Conservation (phyloP, 352 stramenopile species). For the Globisporangium emineosum region DNA sequence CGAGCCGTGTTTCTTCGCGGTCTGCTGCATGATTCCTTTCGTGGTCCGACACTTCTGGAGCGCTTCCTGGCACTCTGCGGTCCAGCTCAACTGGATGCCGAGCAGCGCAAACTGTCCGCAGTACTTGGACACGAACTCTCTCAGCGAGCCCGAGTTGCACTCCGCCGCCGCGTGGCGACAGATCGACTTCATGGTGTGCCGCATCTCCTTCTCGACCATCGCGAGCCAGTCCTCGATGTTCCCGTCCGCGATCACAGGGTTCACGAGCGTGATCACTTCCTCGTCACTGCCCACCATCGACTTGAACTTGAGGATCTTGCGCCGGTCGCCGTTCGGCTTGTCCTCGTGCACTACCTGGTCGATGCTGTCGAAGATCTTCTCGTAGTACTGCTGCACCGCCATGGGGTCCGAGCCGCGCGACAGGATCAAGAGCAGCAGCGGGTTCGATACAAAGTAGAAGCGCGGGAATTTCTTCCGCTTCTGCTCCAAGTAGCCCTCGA, state of each 20-base stretch:
- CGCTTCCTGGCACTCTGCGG: slow-evolving; percentile 64
- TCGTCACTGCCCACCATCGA: slow-evolving; percentile 64
- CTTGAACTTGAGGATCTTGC: slow-evolving; percentile 77
- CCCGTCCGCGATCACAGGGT: slow-evolving; percentile 51
- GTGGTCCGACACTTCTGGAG: slow-evolving; percentile 73
- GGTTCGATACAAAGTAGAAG: slow-evolving; percentile 93
- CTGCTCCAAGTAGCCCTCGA: slow-evolving; percentile 91
- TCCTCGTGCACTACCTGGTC: slow-evolving; percentile 74
- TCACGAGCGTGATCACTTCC: slow-evolving; percentile 66
- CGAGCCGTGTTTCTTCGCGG: slow-evolving; percentile 66
- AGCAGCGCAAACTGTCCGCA: slow-evolving; percentile 74
- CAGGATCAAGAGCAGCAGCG: slow-evolving; percentile 86
- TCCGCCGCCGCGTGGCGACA: slow-evolving; percentile 59
- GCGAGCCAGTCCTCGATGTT: slow-evolving; percentile 87
- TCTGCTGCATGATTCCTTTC: slow-evolving; percentile 87
- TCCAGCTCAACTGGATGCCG: slow-evolving; percentile 79
- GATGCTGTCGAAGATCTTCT: slow-evolving; percentile 86
- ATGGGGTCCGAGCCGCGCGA: slow-evolving; percentile 79
- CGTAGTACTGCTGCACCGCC: slow-evolving; percentile 83
- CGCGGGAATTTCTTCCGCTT: slow-evolving; percentile 89
- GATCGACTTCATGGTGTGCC: slow-evolving; percentile 57
- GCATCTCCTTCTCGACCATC: slow-evolving; percentile 69
- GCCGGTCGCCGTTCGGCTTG: slow-evolving; percentile 29
- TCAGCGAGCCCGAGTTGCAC: slow-evolving; percentile 40
- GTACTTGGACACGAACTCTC: slow-evolving; percentile 71